Conservation (phyloP, 2,329 filamentous ascomycete genomes). For the Simplicillium sp. region DNA sequence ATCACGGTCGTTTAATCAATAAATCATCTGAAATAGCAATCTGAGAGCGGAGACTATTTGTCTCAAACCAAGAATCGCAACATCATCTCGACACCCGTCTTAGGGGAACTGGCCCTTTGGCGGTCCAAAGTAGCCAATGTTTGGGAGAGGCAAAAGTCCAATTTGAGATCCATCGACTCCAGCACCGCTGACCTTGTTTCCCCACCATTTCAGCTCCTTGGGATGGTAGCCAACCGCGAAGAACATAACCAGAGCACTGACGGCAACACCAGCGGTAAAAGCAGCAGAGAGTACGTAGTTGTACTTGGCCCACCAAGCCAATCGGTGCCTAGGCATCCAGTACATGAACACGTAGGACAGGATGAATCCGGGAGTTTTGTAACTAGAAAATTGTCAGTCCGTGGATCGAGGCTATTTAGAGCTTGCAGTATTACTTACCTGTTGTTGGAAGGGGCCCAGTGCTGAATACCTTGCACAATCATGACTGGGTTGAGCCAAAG, state of each 20-base stretch:
- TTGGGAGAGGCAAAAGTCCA: conserved; percentile 12
- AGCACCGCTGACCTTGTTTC: conserved; percentile 19
- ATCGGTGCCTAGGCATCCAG: conserved; percentile 23
- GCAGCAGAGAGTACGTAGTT: conserved; percentile 34
- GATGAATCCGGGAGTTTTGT: conserved; percentile 32
- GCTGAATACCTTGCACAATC: conserved; percentile 29
- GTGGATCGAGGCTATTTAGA: too few relatives aligned
- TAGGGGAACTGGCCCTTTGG: conserved; percentile 13
- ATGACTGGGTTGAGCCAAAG: conserved; percentile 31
- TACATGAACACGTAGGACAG: conserved; percentile 33
- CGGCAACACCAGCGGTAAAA: conserved; percentile 29
- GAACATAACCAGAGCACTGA: conserved; percentile 31
- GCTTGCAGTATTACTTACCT: conserved; percentile 12
- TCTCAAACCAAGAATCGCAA: too few relatives aligned
- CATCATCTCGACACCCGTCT: neutral
- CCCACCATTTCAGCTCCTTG: conserved; percentile 31
- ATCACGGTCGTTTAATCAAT: too few relatives aligned
- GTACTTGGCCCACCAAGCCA: conserved; percentile 37
- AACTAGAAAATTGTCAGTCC: too few relatives aligned
- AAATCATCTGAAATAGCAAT: too few relatives aligned
- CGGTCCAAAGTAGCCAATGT: conserved; percentile 17
- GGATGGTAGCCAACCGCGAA: conserved; percentile 29
- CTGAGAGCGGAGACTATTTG: too few relatives aligned
- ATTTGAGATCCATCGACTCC: conserved; percentile 12
- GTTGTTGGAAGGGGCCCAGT: conserved; percentile 32